These are phyloP conservation scores for Hyparrhenia diplandra DNA, from an alignment of 176 grass and related monocot species.

Conservation along the genomic window DNA sequence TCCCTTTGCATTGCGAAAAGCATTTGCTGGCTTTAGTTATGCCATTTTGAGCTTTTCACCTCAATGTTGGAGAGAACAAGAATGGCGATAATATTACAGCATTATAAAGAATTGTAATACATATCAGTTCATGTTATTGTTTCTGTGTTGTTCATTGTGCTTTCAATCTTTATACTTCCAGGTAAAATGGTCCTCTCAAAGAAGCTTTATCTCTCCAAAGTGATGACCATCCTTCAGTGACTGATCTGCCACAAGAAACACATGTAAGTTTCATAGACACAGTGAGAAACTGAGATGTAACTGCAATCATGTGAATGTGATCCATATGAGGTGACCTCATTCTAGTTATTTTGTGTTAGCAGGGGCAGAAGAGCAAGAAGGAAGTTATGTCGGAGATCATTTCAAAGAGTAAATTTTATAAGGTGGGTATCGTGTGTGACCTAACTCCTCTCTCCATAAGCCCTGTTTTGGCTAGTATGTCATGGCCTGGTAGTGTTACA, in stretches of 20 bases:
- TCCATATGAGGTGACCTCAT: conserved; percentile 22
- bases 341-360: conserved; percentile 24
- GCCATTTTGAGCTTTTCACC: conserved; percentile 9
- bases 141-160: background rate
- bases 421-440: conserved; percentile 34
- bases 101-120: conserved; percentile 4
- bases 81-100: background rate
- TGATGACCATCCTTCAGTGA: conserved; percentile 38
- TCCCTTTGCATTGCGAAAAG: background rate
- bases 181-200: conserved; percentile 32
- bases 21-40: background rate
- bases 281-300: conserved; percentile 1
- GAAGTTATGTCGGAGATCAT: conserved; percentile 98
- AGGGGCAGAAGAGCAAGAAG: conserved; percentile 90
- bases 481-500: background rate
- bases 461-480: background rate
- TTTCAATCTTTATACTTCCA: conserved; percentile 19
- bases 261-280: conserved; percentile 31
- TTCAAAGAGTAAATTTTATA: conserved; percentile 97
- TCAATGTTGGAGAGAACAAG: background rate
- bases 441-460: background rate
- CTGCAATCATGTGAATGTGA: conserved; percentile 6
- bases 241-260: conserved; percentile 32
- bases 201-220: conserved; percentile 44
- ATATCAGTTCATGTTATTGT: conserved; percentile 11